Evolutionary conservation across 2,329 filamentous ascomycete genomes (phyloP).

Genomic region (Acrodontium crateriforme): DNA sequence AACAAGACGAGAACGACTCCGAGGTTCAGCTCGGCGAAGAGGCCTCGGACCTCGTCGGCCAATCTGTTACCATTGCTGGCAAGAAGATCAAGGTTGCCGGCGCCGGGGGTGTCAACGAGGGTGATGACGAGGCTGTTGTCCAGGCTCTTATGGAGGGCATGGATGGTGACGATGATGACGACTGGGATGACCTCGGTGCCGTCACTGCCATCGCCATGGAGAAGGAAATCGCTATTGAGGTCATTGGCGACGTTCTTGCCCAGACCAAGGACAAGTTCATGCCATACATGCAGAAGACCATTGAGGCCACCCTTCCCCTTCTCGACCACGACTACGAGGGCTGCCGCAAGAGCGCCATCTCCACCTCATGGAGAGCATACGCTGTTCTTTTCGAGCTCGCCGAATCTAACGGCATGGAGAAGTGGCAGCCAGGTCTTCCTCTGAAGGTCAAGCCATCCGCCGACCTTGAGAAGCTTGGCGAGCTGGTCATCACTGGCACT

Average conservation of each 20-base stretch:
- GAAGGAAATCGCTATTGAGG: conserved; percentile 94
- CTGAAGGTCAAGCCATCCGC: conserved; percentile 64
- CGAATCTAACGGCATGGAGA: conserved; percentile 61
- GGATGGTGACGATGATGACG: conserved; percentile 52
- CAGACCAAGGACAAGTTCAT: conserved; percentile 70
- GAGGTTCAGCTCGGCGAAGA: conserved; percentile 63
- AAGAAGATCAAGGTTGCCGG: conserved; percentile 74
- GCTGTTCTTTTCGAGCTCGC: conserved; percentile 80
- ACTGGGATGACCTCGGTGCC: conserved; percentile 70
- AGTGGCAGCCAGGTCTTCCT: conserved; percentile 82
- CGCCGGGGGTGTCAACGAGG: conserved; percentile 32
- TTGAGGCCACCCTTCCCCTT: conserved; percentile 67
- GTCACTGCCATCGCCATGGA: conserved; percentile 84
- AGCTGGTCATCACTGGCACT: conserved; percentile 73
- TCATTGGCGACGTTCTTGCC: conserved; percentile 81
- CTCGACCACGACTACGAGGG: conserved; percentile 86
- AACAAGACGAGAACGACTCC: conserved; percentile 75
- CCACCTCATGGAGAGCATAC: conserved; percentile 86
- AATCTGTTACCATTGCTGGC: conserved; percentile 64
- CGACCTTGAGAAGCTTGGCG: conserved; percentile 72
- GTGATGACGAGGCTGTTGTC: conserved; percentile 40
- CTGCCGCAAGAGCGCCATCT: conserved; percentile 79
- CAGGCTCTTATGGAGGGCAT: conserved; percentile 32
- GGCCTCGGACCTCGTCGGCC: conserved; percentile 58
- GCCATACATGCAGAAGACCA: conserved; percentile 76